A percentile compares a stretch with the other conserved stretches of the same genome.
phyloP scores from a whole-genome alignment of 108 stramenopile species.

The Fragilaria crotonensis region DNA sequence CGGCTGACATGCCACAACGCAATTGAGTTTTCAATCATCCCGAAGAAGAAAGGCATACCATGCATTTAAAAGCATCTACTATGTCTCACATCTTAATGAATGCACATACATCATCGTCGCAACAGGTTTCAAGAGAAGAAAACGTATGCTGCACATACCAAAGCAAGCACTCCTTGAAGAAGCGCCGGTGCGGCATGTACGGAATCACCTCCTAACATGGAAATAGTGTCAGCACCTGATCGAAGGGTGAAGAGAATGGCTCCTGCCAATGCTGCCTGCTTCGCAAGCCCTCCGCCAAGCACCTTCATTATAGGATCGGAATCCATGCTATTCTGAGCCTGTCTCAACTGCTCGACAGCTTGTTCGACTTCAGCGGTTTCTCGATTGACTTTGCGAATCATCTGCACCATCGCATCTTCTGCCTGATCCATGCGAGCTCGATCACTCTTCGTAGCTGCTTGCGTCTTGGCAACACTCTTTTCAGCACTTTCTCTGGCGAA shows the following conservation, averaged over 20 bases:
- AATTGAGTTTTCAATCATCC: too few species aligned
- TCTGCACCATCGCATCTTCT: constrained; percentile 35
- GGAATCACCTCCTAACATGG: constrained; percentile 10
- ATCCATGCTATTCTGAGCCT: constrained; percentile 27
- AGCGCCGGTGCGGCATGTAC: constrained; percentile 22
- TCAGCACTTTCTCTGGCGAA: constrained; percentile 29
- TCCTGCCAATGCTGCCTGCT: constrained; percentile 40
- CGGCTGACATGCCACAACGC: too few species aligned
- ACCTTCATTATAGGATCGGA: constrained; percentile 25
- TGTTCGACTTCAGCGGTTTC: constrained; percentile 38
- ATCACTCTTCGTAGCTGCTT: constrained; percentile 13
- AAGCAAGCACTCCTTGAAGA: constrained; percentile 29
- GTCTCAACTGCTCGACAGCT: constrained; percentile 39
- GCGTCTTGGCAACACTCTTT: constrained; percentile 12
- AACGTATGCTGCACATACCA: constrained; percentile 17
- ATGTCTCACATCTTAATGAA: too few species aligned
- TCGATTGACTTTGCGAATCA: constrained; percentile 33
- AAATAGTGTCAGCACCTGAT: constrained; percentile 26
- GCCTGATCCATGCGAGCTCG: constrained; percentile 32
- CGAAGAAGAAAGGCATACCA: too few species aligned
- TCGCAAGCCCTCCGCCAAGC: constrained; percentile 33
- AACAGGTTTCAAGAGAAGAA: too few species aligned
- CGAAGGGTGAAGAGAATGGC: constrained; percentile 43
- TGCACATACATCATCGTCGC: too few species aligned
- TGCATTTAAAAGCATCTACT: too few species aligned